Base-by-base conservation (phyloP, 768 basidiomycete genomes). In the Boletus barrowsii region DNA sequence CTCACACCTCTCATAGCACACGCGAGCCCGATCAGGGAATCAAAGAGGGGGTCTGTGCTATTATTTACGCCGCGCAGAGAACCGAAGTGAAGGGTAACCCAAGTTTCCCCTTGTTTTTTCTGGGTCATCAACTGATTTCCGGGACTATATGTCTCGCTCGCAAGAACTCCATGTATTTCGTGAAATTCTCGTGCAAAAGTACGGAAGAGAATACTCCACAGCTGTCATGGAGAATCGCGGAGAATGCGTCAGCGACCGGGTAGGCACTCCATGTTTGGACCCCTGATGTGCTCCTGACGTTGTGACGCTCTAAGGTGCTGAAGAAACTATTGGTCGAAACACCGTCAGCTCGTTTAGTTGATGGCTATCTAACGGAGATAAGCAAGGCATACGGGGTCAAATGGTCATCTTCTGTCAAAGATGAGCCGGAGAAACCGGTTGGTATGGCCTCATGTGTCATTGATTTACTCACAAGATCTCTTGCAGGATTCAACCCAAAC, bases 161-260 rank as follows among this genome's bases (percentile, higher is more conserved):
- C 20, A 61, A 93, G 94, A 98, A 68, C 80, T 99, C 37, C 91
- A 97, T 60, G 76, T 93, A 36, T 72, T 98, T 48, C 86, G 97
- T 51, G 95, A 98, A 68, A 83, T 98, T 68, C 80, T 99, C 54
- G 90, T 95, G 88, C 90, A 94, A 69, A 97, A 97, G 73, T 97
- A 86, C 67, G 94, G 96, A 17, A 84, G 96, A 20, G 92, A 94
- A 44, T 98, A 91, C 68, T 83, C 94, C 15, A 60, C 86, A 17
- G 80, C 82, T n/a, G 85, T 90, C 3, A 90, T 93, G 80, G 90
- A 94, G 69, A 94, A 96, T 69, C 81, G 78, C 42, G 84, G 88
- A 60, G 76, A 77, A 15, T 84, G 86, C 70, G 95, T 99, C 42
- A 90, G 83, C 59, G 84, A 88, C 46, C 84, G 97, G 56, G 92